Percentiles rank a stretch among this genome's conserved stretches.
phyloP scores from a whole-genome alignment of 768 basidiomycete genomes.

The Trametes villosa region DNA sequence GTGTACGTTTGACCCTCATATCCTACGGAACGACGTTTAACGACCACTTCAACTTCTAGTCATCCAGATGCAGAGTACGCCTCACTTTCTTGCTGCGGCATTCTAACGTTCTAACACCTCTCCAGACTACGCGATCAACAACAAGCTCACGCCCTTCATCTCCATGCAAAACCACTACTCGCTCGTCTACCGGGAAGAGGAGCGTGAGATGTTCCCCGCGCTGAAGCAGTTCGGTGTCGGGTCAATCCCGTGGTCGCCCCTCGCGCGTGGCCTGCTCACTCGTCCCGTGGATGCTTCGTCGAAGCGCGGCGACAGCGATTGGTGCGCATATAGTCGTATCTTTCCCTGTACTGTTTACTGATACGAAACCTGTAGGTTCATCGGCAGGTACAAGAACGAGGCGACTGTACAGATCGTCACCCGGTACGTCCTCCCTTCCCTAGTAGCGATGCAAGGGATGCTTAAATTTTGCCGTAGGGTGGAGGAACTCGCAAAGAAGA shows the following conservation, averaged over 20 bases:
- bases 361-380: background rate
- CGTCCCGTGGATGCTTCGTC: conserved; percentile 31
- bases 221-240: conserved; percentile 39
- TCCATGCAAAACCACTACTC: conserved; percentile 68
- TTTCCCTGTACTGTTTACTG: background rate
- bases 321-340: conserved; percentile 3
- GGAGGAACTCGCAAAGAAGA: conserved; percentile 46
- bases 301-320: conserved; percentile 29
- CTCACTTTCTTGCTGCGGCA: background rate
- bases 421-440: conserved; percentile 16
- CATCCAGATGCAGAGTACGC: conserved; percentile 42
- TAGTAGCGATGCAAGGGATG: too few species aligned
- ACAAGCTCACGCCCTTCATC: conserved; percentile 56
- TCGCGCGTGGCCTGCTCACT: conserved; percentile 39
- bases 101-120: background rate
- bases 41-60: conserved; percentile 27
- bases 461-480: conserved; percentile 24
- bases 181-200: conserved; percentile 64
- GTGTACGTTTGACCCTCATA: conserved; percentile 25
- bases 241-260: conserved; percentile 44
- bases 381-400: background rate
- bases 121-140: conserved; percentile 44
- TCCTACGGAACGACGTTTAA: background rate
- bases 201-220: conserved; percentile 59
- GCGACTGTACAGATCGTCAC: conserved; percentile 43